Evolutionary conservation across 805 yeast genomes (phyloP), one percentile per base, ranked within the genome.

Genomic region (Hemisphaericaspora nanyangensis): DNA sequence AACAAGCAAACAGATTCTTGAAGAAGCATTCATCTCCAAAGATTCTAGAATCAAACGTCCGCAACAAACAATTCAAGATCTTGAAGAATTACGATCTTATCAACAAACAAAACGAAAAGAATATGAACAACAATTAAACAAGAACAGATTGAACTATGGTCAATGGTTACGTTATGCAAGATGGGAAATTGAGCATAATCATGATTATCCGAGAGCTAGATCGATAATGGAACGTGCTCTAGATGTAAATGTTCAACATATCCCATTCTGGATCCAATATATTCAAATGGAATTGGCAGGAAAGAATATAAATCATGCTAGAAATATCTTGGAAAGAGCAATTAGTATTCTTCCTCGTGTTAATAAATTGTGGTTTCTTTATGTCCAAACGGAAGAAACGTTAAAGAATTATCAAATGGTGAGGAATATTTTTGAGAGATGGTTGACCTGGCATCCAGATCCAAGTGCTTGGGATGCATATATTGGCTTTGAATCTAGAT

Each of bases 161-260:
- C 95, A 89, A 56, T 93, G 98, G 96, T 72, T 87, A 56, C 69
- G 96, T 40, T 93, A 91, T 58, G 98, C 96, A 0, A 76, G 75
- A 42, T 87, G 89, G 77, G 99, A 91, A 60, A 58, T 81, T 4
- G 84, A 83, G 5, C 60, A 64, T 43, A 91, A 86, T 49, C 82
- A 79, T 43, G 95, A 91, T 52, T 70, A 76, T 44, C 70, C 76
- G 15, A 68, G 97, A 17, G 95, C 95, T 0, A 68, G 98, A 39
- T 85, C 96, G 0, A 70, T 93, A 5, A 85, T 84, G 61, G 99
- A 91, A 58, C 70, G 98, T 37, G 95, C 95, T 0, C 56, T 91
- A 24, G 83, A 80, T 37, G 87, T 86, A 7, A 84, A 87, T 51
- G 75, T 78, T 12, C 77, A 80, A 20, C 79, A 82, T 55, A 80